These are phyloP conservation scores for Globisporangium spiculum DNA, from an alignment of 352 stramenopile genomes.

Conservation along the genomic window DNA sequence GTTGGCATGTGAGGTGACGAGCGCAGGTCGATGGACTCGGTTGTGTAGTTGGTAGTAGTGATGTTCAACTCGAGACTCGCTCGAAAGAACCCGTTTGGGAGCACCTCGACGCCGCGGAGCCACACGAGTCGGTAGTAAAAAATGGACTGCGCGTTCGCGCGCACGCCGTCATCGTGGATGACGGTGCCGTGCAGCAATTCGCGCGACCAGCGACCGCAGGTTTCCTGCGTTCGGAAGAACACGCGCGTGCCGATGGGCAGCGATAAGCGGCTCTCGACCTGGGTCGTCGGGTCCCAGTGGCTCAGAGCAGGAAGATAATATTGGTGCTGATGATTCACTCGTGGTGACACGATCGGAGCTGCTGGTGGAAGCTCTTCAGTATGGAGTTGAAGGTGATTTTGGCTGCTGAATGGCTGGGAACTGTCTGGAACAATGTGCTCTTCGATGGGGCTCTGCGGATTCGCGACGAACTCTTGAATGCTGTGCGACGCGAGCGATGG, in stretches of 20 bases:
- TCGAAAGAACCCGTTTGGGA: conserved; percentile 67
- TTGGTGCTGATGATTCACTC: background rate
- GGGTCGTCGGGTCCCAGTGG: conserved; percentile 14
- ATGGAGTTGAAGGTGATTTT: background rate
- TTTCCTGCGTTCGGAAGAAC: conserved; percentile 43
- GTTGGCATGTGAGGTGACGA: background rate
- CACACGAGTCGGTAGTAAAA: conserved; percentile 66
- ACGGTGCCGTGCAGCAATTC: conserved; percentile 60
- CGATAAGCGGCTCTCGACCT: conserved; percentile 28
- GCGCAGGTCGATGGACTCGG: background rate
- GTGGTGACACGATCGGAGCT: conserved; percentile 11
- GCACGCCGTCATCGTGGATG: conserved; percentile 28
- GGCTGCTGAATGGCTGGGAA: background rate
- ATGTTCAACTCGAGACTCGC: conserved; percentile 41
- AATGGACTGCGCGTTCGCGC: conserved; percentile 8
- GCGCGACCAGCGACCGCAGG: conserved; percentile 42
- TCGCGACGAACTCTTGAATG: conserved; percentile 13
- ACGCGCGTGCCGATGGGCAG: conserved; percentile 41
- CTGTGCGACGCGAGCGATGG: conserved; percentile 34
- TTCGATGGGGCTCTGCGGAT: background rate
- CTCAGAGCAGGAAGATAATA: background rate
- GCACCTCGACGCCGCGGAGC: conserved; percentile 56
- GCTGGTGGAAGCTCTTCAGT: conserved; percentile 8
- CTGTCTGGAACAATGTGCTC: background rate
- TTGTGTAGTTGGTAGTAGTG: background rate